phyloP scores from a whole-genome alignment of 73 alveolate species.

The Breviolum minutum region DNA sequence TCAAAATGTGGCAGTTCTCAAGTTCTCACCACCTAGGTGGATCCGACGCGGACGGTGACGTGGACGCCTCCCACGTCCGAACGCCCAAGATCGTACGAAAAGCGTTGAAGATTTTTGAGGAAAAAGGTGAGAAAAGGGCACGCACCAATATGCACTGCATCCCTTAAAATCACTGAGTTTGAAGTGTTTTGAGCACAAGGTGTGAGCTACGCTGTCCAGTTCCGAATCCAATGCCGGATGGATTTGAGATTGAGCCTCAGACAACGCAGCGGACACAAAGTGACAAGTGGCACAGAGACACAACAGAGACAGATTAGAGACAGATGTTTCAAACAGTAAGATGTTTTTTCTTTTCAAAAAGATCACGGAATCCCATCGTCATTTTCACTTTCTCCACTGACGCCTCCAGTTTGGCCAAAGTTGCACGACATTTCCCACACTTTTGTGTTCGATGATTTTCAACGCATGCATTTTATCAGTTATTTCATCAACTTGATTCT shows the following conservation, averaged over 20 bases:
- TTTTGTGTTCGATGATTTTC: too few relatives aligned
- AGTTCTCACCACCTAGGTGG: not conserved
- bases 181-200: not conserved
- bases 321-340: too few relatives aligned
- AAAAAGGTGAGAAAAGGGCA: not conserved
- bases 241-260: slow-evolving; percentile 31
- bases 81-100: not conserved
- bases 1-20: too few relatives aligned
- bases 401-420: too few relatives aligned
- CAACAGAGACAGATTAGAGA: too few relatives aligned
- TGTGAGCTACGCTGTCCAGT: slow-evolving; percentile 63
- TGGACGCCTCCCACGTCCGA: slow-evolving; percentile 58
- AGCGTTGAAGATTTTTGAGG: not conserved
- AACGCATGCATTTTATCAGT: too few relatives aligned
- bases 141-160: not conserved
- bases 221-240: slow-evolving; percentile 39
- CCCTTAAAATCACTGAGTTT: not conserved
- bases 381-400: too few relatives aligned
- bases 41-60: slow-evolving; percentile 33
- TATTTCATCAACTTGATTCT: not conserved
- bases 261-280: not conserved
- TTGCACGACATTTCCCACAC: too few relatives aligned
- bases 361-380: too few relatives aligned
- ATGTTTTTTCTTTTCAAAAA: not conserved
- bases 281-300: too few relatives aligned